Conservation (phyloP, 2,329 filamentous ascomycete genomes). For the Aureobasidium sp. region DNA sequence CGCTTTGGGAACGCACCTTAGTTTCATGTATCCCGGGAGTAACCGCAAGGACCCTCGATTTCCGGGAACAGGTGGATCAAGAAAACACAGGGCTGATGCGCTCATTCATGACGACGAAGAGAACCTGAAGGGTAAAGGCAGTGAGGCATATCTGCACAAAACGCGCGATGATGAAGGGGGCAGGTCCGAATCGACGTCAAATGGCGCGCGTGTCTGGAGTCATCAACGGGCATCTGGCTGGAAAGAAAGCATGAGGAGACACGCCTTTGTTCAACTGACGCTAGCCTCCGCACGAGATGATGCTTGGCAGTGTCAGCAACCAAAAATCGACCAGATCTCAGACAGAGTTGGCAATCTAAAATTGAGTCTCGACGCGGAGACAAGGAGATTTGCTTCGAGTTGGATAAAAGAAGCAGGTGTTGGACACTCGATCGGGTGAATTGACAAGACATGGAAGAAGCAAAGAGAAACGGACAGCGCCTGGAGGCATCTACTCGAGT, state of each 20-base stretch:
- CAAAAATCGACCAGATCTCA: not conserved
- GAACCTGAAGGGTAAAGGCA: no score
- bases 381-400: not conserved
- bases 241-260: slow-evolving; percentile 2
- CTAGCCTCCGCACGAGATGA: slow-evolving; percentile 7
- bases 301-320: slow-evolving; percentile 7
- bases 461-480: not conserved
- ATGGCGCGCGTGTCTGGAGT: not conserved
- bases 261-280: slow-evolving; percentile 2
- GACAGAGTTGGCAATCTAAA: not conserved
- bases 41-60: not conserved
- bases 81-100: not conserved
- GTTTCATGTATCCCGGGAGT: slow-evolving; percentile 4
- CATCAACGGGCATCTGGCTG: not conserved
- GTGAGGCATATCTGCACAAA: not conserved
- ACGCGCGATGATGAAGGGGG: not conserved
- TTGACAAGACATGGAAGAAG: not conserved
- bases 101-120: not conserved
- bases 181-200: not conserved
- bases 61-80: not conserved
- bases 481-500: slow-evolving; percentile 6
- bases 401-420: not conserved
- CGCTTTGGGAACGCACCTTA: not conserved
- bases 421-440: not conserved
- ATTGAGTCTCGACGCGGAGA: not conserved